Base-by-base conservation (phyloP, 768 basidiomycete genomes). In the Porpolomopsis calyptriformis region DNA sequence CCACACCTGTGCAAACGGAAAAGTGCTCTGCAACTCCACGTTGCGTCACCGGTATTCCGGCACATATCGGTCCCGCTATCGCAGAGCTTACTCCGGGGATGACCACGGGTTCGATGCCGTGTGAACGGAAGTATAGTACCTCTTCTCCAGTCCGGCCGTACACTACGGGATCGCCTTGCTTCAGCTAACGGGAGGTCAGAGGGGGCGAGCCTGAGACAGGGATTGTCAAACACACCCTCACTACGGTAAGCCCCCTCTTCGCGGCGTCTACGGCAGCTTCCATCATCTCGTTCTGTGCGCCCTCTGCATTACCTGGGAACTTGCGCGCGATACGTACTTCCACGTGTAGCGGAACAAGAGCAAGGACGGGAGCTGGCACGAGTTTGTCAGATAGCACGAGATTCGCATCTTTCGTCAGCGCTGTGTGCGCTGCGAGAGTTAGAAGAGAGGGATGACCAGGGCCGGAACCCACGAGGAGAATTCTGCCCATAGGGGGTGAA, bases 71-170 rank as follows among this genome's bases (percentile, higher is more conserved):
- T 0, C 79, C 96, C 1, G 92, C 90, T 33, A 99, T 69, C 2
- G 88, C 90, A 10, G 90, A 92, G 49, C 76, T 80, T 23, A 99
- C 78, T 2, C 96, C 96, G 0, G 96, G 96, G 14, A 98, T 71
- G 53, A 97, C 76, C 49, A 87, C 65, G 3, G 84, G 78, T 52
- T 90, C 84, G 60, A 83, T 86, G 1, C 91, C 93, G 39, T 81
- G 80, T 39, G 77, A 64, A 10, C 93, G 80, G 75, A 98, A 94
- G 66, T 85, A 90, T 18, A 94, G 72, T 1, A 97, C 78, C 64
- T 99, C 96, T 59, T 98, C 94, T 24, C 93, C 93, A 0, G 85
- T 85, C 19, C 96, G 81, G 2, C 89, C 96, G 58, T 96, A 99
- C 0, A 99, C 79, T 12, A 85, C 82, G 9, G 96, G 96, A 60